Base-by-base conservation (phyloP, 192 early-diverging fungal genomes). In the Linnemannia exigua region DNA sequence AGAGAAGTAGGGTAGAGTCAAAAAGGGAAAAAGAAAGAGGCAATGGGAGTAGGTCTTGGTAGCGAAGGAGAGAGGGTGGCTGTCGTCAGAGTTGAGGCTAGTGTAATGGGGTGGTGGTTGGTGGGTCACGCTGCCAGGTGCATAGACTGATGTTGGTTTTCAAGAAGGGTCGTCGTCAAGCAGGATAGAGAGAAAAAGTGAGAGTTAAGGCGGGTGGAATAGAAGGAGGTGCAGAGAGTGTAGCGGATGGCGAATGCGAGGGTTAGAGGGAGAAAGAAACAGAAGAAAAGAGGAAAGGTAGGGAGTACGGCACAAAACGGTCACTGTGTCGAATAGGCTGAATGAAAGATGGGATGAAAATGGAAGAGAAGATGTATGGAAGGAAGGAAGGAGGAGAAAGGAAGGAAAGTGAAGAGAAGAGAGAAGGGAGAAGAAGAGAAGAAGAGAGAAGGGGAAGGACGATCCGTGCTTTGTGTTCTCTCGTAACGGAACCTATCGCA, bases 381-480 rank as follows among this genome's bases (percentile, higher is more conserved):
- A 28, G 47, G 47, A 52, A 15, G 44, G 14, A 33, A 74, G 12
- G 52, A 28, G 52, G 36, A 70, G 33, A 75, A 54, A 47, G 52
- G 37, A 36, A 6, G 47, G 74, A 20, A 68, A 74, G 48, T 16
- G 17, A 68, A 33, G 61, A 36, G 44, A 54, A 14, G 19, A 14
- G 47, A 37, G 66, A 41, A 46, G 28, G 2, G 25, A 58, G 54
- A 61, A 41, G 74, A 51, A 33, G 31, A 28, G 61, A 16, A 41
- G 61, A 11, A 50, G n/a, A 51, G 31, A 35, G 50, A 35, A 20
- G 31, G 44, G 19, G 35, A 35, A 36, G 47, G 69, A 61, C 15
- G 58, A 79, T 66, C 70, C 41, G 70, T 67, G 77, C 70, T 66
- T 79, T 36, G 52, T 46, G 71, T 46, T 33, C 68, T 33, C 68